phyloP scores from a whole-genome alignment of 2,329 filamentous ascomycete genomes.

The Didymella lethalis region DNA sequence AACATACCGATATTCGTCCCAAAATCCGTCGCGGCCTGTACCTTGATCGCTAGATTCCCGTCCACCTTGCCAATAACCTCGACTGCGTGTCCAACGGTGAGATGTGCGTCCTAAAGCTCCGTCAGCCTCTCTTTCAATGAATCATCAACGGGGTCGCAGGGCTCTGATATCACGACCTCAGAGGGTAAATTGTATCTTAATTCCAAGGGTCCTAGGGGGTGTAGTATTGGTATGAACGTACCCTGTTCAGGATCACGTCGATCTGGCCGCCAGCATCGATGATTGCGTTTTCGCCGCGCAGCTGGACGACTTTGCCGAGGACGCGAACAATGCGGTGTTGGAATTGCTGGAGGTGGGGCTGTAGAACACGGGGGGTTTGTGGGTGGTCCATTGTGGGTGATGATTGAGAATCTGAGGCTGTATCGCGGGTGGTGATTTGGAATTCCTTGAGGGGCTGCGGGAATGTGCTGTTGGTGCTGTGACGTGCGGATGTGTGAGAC shows the following conservation, averaged over 20 bases:
- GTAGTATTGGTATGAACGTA: slow-evolving; percentile 42
- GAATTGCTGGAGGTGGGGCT: slow-evolving; percentile 79
- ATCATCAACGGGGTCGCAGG: too few species aligned
- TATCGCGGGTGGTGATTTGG: too few species aligned
- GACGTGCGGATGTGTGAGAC: slow-evolving; percentile 1
- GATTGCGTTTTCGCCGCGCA: slow-evolving; percentile 80
- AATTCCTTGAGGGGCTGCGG: too few species aligned
- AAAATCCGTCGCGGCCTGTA: slow-evolving; percentile 73
- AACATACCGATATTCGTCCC: slow-evolving; percentile 73
- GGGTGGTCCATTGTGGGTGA: slow-evolving; percentile 41
- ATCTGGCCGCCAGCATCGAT: slow-evolving; percentile 82
- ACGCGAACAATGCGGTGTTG: slow-evolving; percentile 77
- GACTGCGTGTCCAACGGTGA: slow-evolving; percentile 72
- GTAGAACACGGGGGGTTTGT: slow-evolving; percentile 80
- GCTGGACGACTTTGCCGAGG: slow-evolving; percentile 81
- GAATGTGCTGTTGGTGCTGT: too few species aligned
- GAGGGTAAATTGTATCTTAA: not conserved
- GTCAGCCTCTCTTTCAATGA: not conserved
- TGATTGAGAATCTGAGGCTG: not conserved
- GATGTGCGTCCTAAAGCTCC: slow-evolving; percentile 69
- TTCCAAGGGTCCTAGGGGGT: not conserved
- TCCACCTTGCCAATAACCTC: slow-evolving; percentile 85
- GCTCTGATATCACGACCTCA: not conserved
- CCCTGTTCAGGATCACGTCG: slow-evolving; percentile 75
- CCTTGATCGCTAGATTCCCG: slow-evolving; percentile 74